Evolutionary conservation across 352 stramenopile species (phyloP).

Genomic region (Pilasporangium apinafurcum): DNA sequence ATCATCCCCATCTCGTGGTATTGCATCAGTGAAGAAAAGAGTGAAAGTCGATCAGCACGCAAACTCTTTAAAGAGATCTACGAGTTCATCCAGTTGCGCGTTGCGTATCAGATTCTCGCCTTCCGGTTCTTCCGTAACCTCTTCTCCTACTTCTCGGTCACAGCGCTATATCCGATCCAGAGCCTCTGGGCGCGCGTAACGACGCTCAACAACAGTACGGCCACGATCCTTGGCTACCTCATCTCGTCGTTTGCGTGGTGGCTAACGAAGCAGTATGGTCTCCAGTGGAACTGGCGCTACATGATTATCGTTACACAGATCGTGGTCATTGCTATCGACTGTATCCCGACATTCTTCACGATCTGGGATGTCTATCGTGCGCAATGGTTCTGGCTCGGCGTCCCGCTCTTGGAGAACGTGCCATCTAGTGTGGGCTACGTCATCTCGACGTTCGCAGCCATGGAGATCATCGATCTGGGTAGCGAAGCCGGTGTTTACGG

Average conservation of each 20-base stretch:
- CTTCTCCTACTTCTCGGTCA: conserved; percentile 38
- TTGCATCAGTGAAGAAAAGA: conserved; percentile 38
- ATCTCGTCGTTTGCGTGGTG: conserved; percentile 23
- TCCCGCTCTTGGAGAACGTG: conserved; percentile 11
- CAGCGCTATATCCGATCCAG: conserved; percentile 28
- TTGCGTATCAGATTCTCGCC: conserved; percentile 45
- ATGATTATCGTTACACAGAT: conserved; percentile 33
- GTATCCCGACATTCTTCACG: conserved; percentile 14
- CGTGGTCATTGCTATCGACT: conserved; percentile 8
- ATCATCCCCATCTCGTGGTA: conserved; percentile 35
- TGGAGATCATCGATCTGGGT: conserved; percentile 14
- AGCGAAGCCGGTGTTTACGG: conserved; percentile 17
- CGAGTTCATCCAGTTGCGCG: conserved; percentile 40
- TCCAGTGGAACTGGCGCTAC: conserved; percentile 49
- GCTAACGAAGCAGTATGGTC: conserved; percentile 19
- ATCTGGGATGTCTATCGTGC: conserved; percentile 19
- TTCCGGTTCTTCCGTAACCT: conserved; percentile 56
- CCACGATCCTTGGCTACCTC: conserved; percentile 25
- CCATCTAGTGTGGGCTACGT: conserved; percentile 8
- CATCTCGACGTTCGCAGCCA: conserved; percentile 6
- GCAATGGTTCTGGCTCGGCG: conserved; percentile 26
- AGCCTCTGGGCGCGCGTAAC: conserved; percentile 34
- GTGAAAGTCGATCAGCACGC: conserved; percentile 9
- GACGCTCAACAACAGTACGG: conserved; percentile 30
- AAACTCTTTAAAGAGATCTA: conserved; percentile 20